Percentiles rank a stretch among this genome's conserved stretches.
Conservation (phyloP, 1,284 basidiomycete species). For the Moniliophthora roreri region DNA sequence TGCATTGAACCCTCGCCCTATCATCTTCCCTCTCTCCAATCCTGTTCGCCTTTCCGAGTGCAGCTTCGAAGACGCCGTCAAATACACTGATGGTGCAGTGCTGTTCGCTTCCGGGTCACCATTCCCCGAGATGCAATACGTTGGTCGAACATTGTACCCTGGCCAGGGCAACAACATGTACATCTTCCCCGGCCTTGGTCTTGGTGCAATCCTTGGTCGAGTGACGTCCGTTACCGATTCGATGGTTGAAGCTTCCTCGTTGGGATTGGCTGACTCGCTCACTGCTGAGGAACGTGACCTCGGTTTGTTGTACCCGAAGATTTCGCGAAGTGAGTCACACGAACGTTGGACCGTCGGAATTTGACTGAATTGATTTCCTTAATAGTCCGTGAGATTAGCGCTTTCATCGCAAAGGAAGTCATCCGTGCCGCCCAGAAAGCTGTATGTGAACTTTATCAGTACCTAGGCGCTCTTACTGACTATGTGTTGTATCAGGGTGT, state of each 20-base stretch:
- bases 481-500: slow-evolving; percentile 44
- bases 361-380: slow-evolving; percentile 6
- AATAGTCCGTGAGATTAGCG: slow-evolving; percentile 78
- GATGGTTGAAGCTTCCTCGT: slow-evolving; percentile 80
- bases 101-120: slow-evolving; percentile 93
- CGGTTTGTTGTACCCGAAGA: slow-evolving; percentile 74
- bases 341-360: slow-evolving; percentile 3
- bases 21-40: slow-evolving; percentile 97
- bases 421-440: slow-evolving; percentile 78
- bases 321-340: slow-evolving; percentile 58
- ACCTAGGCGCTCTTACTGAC: background rate
- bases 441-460: slow-evolving; percentile 35
- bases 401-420: slow-evolving; percentile 69
- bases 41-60: slow-evolving; percentile 85
- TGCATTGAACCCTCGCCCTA: slow-evolving; percentile 82
- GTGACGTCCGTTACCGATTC: slow-evolving; percentile 68
- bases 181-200: slow-evolving; percentile 76
- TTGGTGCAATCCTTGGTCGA: slow-evolving; percentile 74
- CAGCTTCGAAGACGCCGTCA: slow-evolving; percentile 83
- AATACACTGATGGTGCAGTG: slow-evolving; percentile 70
- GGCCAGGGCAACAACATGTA: slow-evolving; percentile 95
- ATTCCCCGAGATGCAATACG: slow-evolving; percentile 68
- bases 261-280: slow-evolving; percentile 79
- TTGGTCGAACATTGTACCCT: slow-evolving; percentile 68
- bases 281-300: slow-evolving; percentile 66